Evolutionary conservation across 768 basidiomycete species (phyloP).

Genomic region (Pleurotus sapidus): DNA sequence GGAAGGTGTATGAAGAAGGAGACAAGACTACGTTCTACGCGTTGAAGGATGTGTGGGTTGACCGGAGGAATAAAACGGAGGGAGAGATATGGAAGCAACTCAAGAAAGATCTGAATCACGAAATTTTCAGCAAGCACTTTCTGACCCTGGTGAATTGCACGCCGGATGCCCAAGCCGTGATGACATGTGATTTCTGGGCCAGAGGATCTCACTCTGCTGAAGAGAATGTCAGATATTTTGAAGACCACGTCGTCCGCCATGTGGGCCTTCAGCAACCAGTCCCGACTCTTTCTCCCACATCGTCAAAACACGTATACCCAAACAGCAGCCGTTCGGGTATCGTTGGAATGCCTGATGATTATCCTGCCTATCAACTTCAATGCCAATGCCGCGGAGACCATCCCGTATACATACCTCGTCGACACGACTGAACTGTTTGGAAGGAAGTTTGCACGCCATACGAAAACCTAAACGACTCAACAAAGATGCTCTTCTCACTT

Average conservation of each 20-base stretch:
- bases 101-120: background rate
- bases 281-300: no score
- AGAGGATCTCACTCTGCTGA: no score
- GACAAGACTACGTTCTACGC: background rate
- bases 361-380: no score
- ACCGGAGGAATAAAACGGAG: background rate
- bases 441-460: background rate
- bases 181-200: background rate
- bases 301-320: no score
- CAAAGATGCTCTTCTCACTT: background rate
- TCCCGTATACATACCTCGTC: background rate
- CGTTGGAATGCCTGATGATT: no score
- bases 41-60: constrained; percentile 10
- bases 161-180: background rate
- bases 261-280: background rate
- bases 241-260: no score
- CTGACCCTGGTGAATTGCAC: background rate
- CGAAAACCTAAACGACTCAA: background rate
- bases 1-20: background rate
- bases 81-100: background rate
- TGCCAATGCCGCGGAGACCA: background rate
- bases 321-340: background rate
- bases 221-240: no score
- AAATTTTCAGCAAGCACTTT: background rate
- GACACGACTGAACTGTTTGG: background rate